Conservation (phyloP, 371 early-diverging fungal genomes). For the Mortierella sp. region DNA sequence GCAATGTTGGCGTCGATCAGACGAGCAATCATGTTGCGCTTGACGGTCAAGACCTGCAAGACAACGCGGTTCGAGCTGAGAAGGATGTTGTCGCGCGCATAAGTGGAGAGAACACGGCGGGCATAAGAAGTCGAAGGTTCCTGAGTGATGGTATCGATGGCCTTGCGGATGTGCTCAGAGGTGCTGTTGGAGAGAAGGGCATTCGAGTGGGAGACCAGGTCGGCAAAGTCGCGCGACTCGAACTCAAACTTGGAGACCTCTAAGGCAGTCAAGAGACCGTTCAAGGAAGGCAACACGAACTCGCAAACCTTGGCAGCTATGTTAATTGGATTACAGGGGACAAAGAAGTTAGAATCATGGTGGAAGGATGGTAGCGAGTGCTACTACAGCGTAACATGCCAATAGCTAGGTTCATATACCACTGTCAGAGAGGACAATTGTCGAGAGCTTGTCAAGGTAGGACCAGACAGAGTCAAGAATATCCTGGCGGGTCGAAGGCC, state of each 20-base stretch:
- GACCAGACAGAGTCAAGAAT: conserved; percentile 63
- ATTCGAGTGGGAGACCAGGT: conserved; percentile 64
- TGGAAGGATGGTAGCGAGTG: not conserved
- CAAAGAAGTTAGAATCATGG: not conserved
- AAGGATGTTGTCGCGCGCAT: conserved; percentile 63
- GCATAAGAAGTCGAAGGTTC: conserved; percentile 59
- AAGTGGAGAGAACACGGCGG: conserved; percentile 63
- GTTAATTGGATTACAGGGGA: not conserved
- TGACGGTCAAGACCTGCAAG: conserved; percentile 65
- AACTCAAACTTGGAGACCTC: conserved; percentile 70
- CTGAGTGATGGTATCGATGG: conserved; percentile 63
- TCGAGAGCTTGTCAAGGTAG: conserved; percentile 58
- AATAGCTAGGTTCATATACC: conserved; percentile 22
- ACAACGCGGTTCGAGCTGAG: conserved; percentile 68
- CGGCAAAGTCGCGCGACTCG: conserved; percentile 63
- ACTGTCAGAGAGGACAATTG: conserved; percentile 40
- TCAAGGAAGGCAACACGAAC: conserved; percentile 76
- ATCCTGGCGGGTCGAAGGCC: conserved; percentile 49
- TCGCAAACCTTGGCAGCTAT: conserved; percentile 69
- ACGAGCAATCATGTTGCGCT: conserved; percentile 67
- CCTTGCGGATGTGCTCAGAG: conserved; percentile 66
- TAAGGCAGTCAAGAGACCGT: conserved; percentile 75
- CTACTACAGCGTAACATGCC: not conserved
- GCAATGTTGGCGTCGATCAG: conserved; percentile 46
- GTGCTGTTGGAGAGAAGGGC: conserved; percentile 67